phyloP scores from a whole-genome alignment of 208 protist species.

The Spironucleus salmonicida region DNA sequence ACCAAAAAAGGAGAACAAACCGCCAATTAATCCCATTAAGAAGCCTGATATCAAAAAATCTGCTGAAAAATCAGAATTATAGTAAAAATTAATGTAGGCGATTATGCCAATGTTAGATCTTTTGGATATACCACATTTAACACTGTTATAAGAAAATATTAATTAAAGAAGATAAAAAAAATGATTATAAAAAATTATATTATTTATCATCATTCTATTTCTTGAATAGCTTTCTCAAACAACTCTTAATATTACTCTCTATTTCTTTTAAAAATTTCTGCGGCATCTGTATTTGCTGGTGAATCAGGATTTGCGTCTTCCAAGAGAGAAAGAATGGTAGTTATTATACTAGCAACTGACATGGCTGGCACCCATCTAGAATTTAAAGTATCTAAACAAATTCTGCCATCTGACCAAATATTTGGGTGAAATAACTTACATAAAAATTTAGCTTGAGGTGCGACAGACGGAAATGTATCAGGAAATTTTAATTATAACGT shows the following conservation, averaged over 20 bases:
- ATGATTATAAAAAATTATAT: no score
- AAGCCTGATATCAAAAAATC: no score
- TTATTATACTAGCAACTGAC: constrained; percentile 59
- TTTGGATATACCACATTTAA: no score
- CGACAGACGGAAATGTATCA: not conserved
- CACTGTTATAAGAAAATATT: no score
- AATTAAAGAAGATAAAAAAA: no score
- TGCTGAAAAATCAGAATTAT: no score
- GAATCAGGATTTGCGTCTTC: constrained; percentile 60
- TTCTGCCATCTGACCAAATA: constrained; percentile 68
- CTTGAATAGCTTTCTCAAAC: no score
- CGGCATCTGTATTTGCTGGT: constrained; percentile 66
- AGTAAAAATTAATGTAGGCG: no score
- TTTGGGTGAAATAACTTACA: constrained; percentile 25
- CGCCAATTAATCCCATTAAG: no score
- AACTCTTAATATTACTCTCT: not conserved
- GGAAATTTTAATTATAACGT: not conserved
- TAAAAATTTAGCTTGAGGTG: not conserved
- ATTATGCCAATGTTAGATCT: no score
- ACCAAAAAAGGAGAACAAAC: no score
- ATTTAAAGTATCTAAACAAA: constrained; percentile 94
- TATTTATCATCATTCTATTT: no score
- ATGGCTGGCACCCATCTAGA: constrained; percentile 60
- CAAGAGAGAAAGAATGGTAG: constrained; percentile 62
- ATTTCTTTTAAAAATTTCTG: constrained; percentile 42